Percentiles rank a stretch among this genome's conserved stretches.
Evolutionary conservation across 2,329 filamentous ascomycete species (phyloP).

Genomic region (Penicillium verrucosum): DNA sequence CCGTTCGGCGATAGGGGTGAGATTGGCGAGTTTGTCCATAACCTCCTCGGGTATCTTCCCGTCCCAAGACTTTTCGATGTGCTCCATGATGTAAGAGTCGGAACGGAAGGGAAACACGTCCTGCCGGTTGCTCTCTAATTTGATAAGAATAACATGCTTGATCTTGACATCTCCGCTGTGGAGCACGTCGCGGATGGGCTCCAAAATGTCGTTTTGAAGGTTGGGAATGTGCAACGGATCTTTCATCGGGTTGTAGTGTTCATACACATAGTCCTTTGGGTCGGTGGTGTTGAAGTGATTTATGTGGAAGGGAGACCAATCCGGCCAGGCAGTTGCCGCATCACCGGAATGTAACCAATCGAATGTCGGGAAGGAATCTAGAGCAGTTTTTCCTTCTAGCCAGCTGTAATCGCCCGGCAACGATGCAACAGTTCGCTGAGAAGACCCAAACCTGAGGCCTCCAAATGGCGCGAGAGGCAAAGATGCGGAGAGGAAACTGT

Average conservation of each 20-base stretch:
- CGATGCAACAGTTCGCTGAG: conserved; percentile 1
- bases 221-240: conserved; percentile 16
- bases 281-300: background rate
- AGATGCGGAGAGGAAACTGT: conserved; percentile 18
- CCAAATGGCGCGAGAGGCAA: conserved; percentile 19
- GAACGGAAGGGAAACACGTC: conserved; percentile 46
- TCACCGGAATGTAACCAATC: conserved; percentile 13
- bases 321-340: conserved; percentile 5
- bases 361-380: conserved; percentile 14
- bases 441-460: conserved; percentile 3
- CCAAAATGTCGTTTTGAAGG: conserved; percentile 13
- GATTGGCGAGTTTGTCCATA: conserved; percentile 20
- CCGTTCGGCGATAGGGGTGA: conserved; percentile 25
- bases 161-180: conserved; percentile 32
- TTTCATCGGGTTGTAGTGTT: conserved; percentile 14
- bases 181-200: conserved; percentile 13
- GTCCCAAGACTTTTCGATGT: conserved; percentile 36
- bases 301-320: conserved; percentile 15
- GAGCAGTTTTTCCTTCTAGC: conserved; percentile 10
- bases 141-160: conserved; percentile 42
- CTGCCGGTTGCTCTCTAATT: conserved; percentile 46
- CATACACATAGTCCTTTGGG: background rate
- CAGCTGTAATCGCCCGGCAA: conserved; percentile 14
- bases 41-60: conserved; percentile 33
- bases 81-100: conserved; percentile 32